Evolutionary conservation across 1,284 basidiomycete genomes (phyloP), one percentile per base, ranked within the genome.

Genomic region (Chiua sp.): DNA sequence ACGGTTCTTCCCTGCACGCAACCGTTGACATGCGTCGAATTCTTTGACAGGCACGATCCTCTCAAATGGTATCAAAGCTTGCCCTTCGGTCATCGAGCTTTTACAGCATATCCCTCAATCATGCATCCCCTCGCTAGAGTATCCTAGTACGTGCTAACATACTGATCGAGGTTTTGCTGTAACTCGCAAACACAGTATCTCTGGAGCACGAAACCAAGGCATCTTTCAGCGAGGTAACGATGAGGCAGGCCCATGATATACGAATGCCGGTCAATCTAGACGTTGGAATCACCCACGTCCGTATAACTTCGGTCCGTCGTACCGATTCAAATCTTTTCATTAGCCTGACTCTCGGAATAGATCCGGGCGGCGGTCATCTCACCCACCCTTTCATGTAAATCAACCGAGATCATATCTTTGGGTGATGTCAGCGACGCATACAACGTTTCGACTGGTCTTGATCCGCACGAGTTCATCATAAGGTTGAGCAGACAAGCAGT

Each of bases 371-470:
- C 84, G 65, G 77, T 82, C 1, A 85, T 92, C 51, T 88, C 86
- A 8, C 84, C 87, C 6, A 77, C 79, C 0, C 75, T 91, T 49
- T 80, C 84, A 6, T 91, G 88, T 74, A 87, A 87, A 75, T 86
- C 91, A 1, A 91, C 87, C 1, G 94, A 95, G 67, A 87, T 92
- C 60, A 88, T 96, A 56, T 84, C 87, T 2, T 79, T 94, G 57
- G 78, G 83, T 5, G 93, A 95, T 61, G 84, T 96, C 64, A 93
- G 91, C 75, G 94, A 96, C 68, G 85, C 93, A 2, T 92, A 93
- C 71, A 91, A 90, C 56, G 87, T 93, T 20, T 85, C 87, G 4
- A 90, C 87, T 5, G 88, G 89, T 10, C 81, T 87, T 18, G 90
- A 94, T 57, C 78, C 82, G n/a, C 81, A 91, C 59, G 92, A 94